A percentile compares a stretch with the other conserved stretches of the same genome.
Conservation (phyloP, 768 basidiomycete species). For the Dendrothele bispora region DNA sequence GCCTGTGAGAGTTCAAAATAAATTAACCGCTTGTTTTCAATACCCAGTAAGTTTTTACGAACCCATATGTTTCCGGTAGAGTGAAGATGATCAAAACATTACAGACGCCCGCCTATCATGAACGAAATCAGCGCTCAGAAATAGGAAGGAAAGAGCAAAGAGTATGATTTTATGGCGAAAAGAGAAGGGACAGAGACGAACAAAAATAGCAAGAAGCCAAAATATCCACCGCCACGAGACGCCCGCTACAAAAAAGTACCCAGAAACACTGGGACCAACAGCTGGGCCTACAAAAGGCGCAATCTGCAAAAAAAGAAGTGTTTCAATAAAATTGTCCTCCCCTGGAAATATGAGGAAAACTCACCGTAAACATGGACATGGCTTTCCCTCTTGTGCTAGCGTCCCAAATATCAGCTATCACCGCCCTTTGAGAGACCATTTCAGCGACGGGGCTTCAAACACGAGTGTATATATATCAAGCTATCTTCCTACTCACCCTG, state of each 20-base stretch:
- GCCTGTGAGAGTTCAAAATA: constrained; percentile 30
- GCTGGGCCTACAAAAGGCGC: constrained; percentile 70
- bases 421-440: constrained; percentile 28
- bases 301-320: neutral
- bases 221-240: constrained; percentile 67
- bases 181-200: no score
- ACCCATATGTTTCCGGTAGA: constrained; percentile 68
- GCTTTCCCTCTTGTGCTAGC: constrained; percentile 61
- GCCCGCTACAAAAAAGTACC: constrained; percentile 34
- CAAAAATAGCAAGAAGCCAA: constrained; percentile 62
- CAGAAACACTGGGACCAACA: constrained; percentile 53
- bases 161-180: no score
- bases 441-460: neutral
- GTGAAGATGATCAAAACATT: constrained; percentile 51
- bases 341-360: neutral
- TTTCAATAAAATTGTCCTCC: neutral
- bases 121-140: neutral
- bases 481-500: constrained; percentile 45
- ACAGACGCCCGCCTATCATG: constrained; percentile 45
- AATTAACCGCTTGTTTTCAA: neutral
- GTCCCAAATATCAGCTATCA: constrained; percentile 67
- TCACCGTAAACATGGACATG: constrained; percentile 57
- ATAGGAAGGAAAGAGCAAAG: neutral
- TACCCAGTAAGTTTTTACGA: constrained; percentile 15
- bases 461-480: no score